Percentiles rank a stretch among this genome's conserved stretches.
phyloP scores from a whole-genome alignment of 306 rosid genomes.

The Vigna angularis region DNA sequence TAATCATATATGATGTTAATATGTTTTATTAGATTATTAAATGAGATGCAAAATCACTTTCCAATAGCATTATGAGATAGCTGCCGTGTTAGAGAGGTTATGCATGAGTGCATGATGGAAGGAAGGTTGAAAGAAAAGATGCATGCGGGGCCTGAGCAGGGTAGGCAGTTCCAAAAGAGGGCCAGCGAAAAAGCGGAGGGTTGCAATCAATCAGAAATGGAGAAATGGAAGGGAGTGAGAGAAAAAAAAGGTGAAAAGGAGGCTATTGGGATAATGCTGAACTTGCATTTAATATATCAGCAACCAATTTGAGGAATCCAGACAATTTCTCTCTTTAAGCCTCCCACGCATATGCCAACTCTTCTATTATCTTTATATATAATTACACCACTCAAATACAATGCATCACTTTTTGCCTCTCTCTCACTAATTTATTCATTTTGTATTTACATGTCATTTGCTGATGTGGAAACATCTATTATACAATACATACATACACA shows the following conservation, averaged over 20 bases:
- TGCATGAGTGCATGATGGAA: background rate
- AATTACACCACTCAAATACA: too few relatives aligned
- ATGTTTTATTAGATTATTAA: too few relatives aligned
- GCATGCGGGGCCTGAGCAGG: too few relatives aligned
- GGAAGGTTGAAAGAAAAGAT: background rate
- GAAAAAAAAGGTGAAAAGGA: background rate
- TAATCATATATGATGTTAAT: too few relatives aligned
- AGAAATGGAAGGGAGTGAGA: too few relatives aligned
- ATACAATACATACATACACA: too few relatives aligned
- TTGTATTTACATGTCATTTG: too few relatives aligned
- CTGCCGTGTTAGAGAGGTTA: constrained; percentile 1
- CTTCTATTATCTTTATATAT: background rate
- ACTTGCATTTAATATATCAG: background rate
- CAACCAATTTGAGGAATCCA: background rate
- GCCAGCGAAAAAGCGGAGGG: background rate
- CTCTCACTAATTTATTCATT: too few relatives aligned
- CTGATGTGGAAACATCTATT: too few relatives aligned
- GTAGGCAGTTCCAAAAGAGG: too few relatives aligned
- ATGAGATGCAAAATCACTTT: too few relatives aligned
- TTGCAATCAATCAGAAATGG: background rate
- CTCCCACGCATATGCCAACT: background rate
- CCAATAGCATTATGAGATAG: background rate
- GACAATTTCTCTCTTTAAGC: constrained; percentile 7
- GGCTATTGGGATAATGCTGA: background rate
- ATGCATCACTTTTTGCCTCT: too few relatives aligned